Evolutionary conservation across 805 yeast genomes (phyloP), one percentile per base, ranked within the genome.

Genomic region (Yamadazyma laniorum): DNA sequence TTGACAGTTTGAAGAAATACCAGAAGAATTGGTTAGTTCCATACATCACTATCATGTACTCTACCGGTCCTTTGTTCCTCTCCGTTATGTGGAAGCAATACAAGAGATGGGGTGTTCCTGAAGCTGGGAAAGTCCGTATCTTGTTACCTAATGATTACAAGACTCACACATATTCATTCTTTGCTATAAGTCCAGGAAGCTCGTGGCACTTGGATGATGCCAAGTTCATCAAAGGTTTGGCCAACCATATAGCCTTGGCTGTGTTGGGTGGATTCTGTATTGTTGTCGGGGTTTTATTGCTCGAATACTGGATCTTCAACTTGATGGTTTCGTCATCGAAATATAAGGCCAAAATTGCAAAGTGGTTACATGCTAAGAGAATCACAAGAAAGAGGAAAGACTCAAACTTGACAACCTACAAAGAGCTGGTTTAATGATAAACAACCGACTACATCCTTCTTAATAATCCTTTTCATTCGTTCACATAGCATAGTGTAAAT

Each of bases 191-290:
- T 0, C 75, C 77, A 39, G 97, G 97, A 32, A 85, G 95, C 0
- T 85, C 95, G 18, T 90, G 97, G 97, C 97, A 90, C 62, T 64
- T 78, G 53, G 87, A 81, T 48, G 97, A 90, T 59, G 96, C 96
- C 8, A 72, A 79, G 37, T 77, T 86, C 55, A 78, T 89, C 61
- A 80, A 85, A 53, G 65, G 76, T 6, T 63, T 89, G 61, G 88
- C 86, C 13, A 72, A 77, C 47, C 96, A 90, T 59, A 77, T 90
- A 47, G 71, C 79, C 12, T 61, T 82, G 27, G 82, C 89, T 18
- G 85, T 87, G 2, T 53, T 84, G 29, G 76, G 75, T 11, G 95
- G 96, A 1, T 80, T 84, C 48, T 43, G 75, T 13, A 53, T 82
- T 34, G 89, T 81, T 3, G 60, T 59, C 7, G 35, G 53, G 2